Conservation (phyloP, 345 rosid genomes). For the Camelina neglecta region DNA sequence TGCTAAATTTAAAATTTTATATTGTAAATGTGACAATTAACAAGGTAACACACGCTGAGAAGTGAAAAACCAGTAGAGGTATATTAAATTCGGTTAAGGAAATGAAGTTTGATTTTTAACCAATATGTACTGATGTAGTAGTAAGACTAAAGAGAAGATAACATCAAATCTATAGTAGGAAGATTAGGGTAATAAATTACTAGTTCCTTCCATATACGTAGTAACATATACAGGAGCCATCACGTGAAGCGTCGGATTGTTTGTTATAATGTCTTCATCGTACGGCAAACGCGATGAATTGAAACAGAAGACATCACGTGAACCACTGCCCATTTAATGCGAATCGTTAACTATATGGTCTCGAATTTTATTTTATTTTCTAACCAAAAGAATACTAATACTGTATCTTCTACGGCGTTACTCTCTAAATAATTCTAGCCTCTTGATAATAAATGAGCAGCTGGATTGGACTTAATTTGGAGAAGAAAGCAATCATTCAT, state of each 20-base stretch:
- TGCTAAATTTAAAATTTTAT: not conserved
- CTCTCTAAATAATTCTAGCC: not conserved
- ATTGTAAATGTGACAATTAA: conserved; percentile 7
- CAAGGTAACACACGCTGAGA: not conserved
- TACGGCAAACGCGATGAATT: conserved; percentile 31
- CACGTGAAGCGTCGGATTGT: conserved; percentile 42
- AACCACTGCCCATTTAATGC: conserved; percentile 28
- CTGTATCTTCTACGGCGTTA: not conserved
- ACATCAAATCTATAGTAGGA: not conserved
- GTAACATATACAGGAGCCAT: not conserved
- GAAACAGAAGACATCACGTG: conserved; percentile 41
- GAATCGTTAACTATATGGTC: not conserved
- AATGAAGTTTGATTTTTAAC: not conserved
- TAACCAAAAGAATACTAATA: not conserved
- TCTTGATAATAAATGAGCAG: not conserved
- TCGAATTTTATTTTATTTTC: not conserved
- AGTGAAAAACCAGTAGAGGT: not conserved
- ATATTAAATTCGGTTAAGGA: not conserved
- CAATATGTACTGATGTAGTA: conserved; percentile 4
- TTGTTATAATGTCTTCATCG: conserved; percentile 39
- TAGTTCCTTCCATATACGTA: not conserved
- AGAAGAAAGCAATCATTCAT: conserved; percentile 2
- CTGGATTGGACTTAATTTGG: not conserved
- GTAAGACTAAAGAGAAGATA: not conserved
- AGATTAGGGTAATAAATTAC: not conserved